phyloP scores from a whole-genome alignment of 2,329 filamentous ascomycete genomes.

The Verticillium nubilum region DNA sequence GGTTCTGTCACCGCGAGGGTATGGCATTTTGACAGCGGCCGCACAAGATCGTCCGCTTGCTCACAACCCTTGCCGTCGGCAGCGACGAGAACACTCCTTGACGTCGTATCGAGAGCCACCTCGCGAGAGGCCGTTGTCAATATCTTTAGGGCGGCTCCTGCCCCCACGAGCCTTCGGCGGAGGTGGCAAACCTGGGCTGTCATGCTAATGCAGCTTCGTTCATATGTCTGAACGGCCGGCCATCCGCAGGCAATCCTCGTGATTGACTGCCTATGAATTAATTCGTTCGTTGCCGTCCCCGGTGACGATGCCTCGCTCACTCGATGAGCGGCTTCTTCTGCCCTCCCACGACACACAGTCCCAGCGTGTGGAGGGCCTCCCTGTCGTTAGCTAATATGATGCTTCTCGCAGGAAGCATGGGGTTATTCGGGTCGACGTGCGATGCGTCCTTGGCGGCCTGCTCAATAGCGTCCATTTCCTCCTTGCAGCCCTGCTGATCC shows the following conservation, averaged over 20 bases:
- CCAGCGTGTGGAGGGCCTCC: conserved; percentile 55
- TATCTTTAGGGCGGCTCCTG: no score
- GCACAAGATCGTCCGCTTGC: no score
- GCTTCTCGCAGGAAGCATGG: conserved; percentile 80
- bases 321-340: conserved; percentile 64
- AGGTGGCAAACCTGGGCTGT: background rate
- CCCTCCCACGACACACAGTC: conserved; percentile 57
- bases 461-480: conserved; percentile 98
- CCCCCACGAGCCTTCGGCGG: background rate
- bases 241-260: background rate
- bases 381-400: conserved; percentile 77
- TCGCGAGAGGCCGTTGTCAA: no score
- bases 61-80: no score
- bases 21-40: no score
- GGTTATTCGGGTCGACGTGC: conserved; percentile 81
- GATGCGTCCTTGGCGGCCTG: conserved; percentile 91
- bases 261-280: background rate
- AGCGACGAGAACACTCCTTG: background rate
- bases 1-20: no score
- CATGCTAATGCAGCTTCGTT: background rate
- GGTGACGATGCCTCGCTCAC: conserved; percentile 20
- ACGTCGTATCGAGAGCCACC: background rate
- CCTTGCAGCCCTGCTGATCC: conserved; percentile 92
- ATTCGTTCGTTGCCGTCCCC: background rate
- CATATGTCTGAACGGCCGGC: background rate